Base-by-base conservation (phyloP, 805 yeast genomes). In the Ogataea siamensis region DNA sequence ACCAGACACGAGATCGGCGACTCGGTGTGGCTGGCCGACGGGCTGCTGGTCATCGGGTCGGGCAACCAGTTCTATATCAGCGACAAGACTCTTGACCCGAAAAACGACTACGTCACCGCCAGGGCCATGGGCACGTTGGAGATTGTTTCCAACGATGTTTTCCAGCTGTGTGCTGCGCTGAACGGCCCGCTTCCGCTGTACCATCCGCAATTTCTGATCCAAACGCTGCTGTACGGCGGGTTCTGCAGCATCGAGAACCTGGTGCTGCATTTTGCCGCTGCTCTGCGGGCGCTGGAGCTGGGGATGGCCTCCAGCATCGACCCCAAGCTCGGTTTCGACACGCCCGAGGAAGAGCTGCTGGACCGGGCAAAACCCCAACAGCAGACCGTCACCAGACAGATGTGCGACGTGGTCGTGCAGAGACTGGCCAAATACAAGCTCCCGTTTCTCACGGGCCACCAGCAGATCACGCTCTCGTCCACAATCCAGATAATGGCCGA, bases 161-260 rank as follows among this genome's bases (percentile, higher is more conserved):
- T 85, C 42, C 83, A 82, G 49, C 67, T 89, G 40, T 84, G 83
- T 34, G 67, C 86, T 11, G 80, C 88, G 4, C 63, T 89, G 39
- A 89, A 89, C 62, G 97, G 97, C 21, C 93, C 94, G 0, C 59
- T 91, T 11, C 96, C 97, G 0, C 63, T 87, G 1, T 89, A 86
- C 50, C 97, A 91, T 54, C 98, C 98, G 0, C 96, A 88, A 58
- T 73, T 87, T 37, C 60, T 89, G 32, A 80, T 87, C 30, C 96
- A 89, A 57, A 66, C 80, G 4, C 57, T 89, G 13, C 79, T 83
- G 50, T 73, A 77, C 47, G 81, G 80, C 18, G 78, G 81, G 45
- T 46, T 73, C 10, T 62, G 64, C 8, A 53, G 77, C 2, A 89
- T 78, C 2, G 71, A 76, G 43, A 71, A 68, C 25, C 68, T 89